Evolutionary conservation across 176 grass and related monocot genomes (phyloP), one percentile per base, ranked within the genome.

Genomic region (Oryza meridionalis): DNA sequence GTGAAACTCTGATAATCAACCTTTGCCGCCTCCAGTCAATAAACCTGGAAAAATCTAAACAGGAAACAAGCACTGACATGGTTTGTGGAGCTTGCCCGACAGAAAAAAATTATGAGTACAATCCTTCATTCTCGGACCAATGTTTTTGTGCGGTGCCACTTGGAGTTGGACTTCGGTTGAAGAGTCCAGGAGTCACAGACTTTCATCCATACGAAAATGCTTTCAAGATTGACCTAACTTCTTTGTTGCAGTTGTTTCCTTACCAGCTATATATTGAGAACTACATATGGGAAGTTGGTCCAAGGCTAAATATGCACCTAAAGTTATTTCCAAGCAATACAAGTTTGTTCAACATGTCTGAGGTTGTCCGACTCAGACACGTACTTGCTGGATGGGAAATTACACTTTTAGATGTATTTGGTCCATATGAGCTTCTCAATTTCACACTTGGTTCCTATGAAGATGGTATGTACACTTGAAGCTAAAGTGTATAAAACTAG

Each of bases 361-460:
- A 99, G 78, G 15, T 94, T 69, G 68, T 92, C 37, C 73, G 89
- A 38, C 88, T 99, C 72, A 81, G 85, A 84, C 77, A 47, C 6
- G 47, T 89, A 82, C 90, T 98, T 79, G 75, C 89, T 64, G 85
- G 83, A 70, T 98, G 96, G 96, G 81, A 87, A 65, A 92, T 98
- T 55, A 89, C 93, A 17, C 85, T 93, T 85, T 91, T 86, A 53
- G 96, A 98, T 89, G 81, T 95, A 15, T 98, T 93, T 84, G 96
- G 96, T 76, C 96, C 96, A 74, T 98, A 98, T 80, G 96, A 98
- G 77, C 78, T 98, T 83, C 96, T 98, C 77, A 90, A 93, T 81
- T 92, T 98, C 86, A 87, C 91, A 67, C 31, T 88, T 81, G 91
- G 89, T 68, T 93, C 83, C 50, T 91, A 93, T 81, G 61, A 45